Conservation (phyloP, 2,329 filamentous ascomycete genomes). For the Tetracladium maxilliforme region DNA sequence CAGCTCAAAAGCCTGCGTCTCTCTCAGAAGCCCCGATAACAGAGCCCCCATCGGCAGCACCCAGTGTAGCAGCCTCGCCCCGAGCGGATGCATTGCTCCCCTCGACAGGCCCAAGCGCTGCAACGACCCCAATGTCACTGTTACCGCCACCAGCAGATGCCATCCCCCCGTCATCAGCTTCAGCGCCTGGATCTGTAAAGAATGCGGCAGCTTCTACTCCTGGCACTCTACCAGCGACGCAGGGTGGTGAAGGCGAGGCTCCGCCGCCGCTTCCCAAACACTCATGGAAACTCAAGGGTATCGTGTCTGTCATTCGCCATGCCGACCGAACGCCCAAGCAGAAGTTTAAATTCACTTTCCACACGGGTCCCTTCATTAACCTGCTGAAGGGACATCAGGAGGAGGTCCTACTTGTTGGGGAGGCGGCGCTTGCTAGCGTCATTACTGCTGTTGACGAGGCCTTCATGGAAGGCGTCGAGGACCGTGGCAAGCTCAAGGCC, state of each 20-base stretch:
- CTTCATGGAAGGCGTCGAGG: constrained; percentile 66
- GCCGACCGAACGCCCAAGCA: constrained; percentile 97
- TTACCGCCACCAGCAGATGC: constrained; percentile 13
- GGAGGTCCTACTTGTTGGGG: constrained; percentile 86
- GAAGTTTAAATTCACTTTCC: constrained; percentile 99
- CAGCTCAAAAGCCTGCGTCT: too few species aligned
- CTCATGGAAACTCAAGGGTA: constrained; percentile 95
- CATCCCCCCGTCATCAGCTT: constrained; percentile 17
- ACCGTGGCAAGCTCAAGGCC: constrained; percentile 70
- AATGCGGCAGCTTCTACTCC: too few species aligned
- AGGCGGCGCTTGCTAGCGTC: constrained; percentile 78
- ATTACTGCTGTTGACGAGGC: constrained; percentile 76
- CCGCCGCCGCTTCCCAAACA: constrained; percentile 65
- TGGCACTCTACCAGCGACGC: too few species aligned
- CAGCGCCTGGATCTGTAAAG: constrained; percentile 30
- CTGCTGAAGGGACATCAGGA: constrained; percentile 90
- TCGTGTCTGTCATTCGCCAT: constrained; percentile 91
- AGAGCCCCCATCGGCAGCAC: too few species aligned
- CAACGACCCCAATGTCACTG: too few species aligned
- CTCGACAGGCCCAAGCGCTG: too few species aligned
- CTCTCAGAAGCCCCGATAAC: too few species aligned
- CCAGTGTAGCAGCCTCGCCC: too few species aligned
- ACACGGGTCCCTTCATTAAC: constrained; percentile 90
- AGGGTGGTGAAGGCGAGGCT: too few species aligned
- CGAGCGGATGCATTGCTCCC: too few species aligned